Conservation (phyloP, 179 eudicot species). For the Pouteria campechiana region DNA sequence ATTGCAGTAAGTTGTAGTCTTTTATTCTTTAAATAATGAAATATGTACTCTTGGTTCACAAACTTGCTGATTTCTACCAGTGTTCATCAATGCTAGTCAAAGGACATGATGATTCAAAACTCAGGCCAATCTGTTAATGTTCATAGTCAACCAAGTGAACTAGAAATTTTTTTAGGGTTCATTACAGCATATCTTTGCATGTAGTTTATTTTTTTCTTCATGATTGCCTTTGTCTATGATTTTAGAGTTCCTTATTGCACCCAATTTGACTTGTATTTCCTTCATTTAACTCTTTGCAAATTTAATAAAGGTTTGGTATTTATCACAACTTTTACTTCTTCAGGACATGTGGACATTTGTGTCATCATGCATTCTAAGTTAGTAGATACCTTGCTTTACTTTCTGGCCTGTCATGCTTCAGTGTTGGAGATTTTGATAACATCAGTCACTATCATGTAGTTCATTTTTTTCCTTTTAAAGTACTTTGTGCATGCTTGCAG, state of each 20-base stretch:
- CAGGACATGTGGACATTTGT: too few species aligned
- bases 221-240: too few species aligned
- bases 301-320: too few species aligned
- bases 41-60: not conserved
- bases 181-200: not conserved
- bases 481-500: not conserved
- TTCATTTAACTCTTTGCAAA: too few species aligned
- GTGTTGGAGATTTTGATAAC: not conserved
- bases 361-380: too few species aligned
- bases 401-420: not conserved
- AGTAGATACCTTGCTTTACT: too few species aligned
- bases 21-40: constrained; percentile 2
- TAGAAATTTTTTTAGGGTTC: not conserved
- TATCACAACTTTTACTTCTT: too few species aligned
- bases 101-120: too few species aligned
- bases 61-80: not conserved
- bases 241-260: too few species aligned
- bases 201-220: too few species aligned
- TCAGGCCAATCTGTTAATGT: not conserved
- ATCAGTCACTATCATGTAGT: not conserved
- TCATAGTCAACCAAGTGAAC: not conserved
- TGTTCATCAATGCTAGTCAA: not conserved
- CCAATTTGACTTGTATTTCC: too few species aligned
- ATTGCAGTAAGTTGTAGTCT: constrained; percentile 25
- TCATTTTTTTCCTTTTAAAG: not conserved